These are phyloP conservation scores for Pseudogymnoascus sp. DNA, from an alignment of 2,329 filamentous ascomycete species.

Conservation along the genomic window DNA sequence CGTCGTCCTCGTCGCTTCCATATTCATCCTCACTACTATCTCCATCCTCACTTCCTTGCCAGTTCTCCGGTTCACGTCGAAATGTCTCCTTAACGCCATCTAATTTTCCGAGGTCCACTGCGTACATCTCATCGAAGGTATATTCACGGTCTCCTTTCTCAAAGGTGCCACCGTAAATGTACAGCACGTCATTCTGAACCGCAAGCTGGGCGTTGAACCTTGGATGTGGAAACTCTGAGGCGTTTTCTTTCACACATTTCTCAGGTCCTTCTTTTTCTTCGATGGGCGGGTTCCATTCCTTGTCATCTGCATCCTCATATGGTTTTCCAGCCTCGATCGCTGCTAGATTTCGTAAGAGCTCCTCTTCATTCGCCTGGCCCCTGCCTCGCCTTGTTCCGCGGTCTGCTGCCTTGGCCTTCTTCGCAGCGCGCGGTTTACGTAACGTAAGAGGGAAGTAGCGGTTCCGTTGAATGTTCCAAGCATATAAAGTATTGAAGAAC, in stretches of 20 bases:
- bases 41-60: constrained; percentile 63
- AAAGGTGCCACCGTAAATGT: constrained; percentile 91
- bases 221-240: constrained; percentile 78
- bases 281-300: constrained; percentile 43
- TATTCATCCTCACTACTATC: constrained; percentile 51
- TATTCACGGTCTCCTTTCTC: constrained; percentile 93
- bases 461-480: constrained; percentile 94
- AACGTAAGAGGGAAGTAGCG: constrained; percentile 81
- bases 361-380: constrained; percentile 84
- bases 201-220: constrained; percentile 88
- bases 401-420: constrained; percentile 50
- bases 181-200: constrained; percentile 86
- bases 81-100: constrained; percentile 92
- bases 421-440: constrained; percentile 62
- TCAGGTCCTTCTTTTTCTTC: constrained; percentile 48
- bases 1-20: constrained; percentile 42
- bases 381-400: constrained; percentile 60
- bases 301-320: constrained; percentile 45
- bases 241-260: constrained; percentile 53
- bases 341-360: constrained; percentile 78
- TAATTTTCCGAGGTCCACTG: constrained; percentile 87
- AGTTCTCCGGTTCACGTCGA: constrained; percentile 76
- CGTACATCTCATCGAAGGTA: constrained; percentile 92
- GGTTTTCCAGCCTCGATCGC: constrained; percentile 71
- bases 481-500: constrained; percentile 87